Evolutionary conservation across 2,329 filamentous ascomycete genomes (phyloP), one percentile per base, ranked within the genome.

Genomic region (Lachnum nothofagi): DNA sequence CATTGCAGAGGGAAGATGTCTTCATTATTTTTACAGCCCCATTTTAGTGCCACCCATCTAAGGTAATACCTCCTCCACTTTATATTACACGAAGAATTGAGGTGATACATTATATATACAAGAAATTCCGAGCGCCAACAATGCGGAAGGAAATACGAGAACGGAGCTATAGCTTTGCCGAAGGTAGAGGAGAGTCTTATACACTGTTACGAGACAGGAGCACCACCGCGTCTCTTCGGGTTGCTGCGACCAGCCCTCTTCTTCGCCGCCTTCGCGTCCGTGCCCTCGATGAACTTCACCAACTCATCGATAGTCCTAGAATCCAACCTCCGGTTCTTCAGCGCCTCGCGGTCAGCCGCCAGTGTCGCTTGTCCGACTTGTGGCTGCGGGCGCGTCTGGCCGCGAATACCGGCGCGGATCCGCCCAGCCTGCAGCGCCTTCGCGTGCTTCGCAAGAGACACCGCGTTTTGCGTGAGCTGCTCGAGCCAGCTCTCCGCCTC

Each of bases 401-500:
- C 63, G 47, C 81, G 78, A 57, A 91, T 84, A 40, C 78, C 79
- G 7, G 85, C 78, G 52, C 84, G 82, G 37, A 91, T 76, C 52
- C 86, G 80, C 48, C 85, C 82, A 41, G 83, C 82, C 68, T 93
- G 84, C 31, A 88, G 76, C 56, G 93, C 87, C 72, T 95, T 95
- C 52, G 88, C 86, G 63, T 95, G 90, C 74, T 94, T 96, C 43
- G 91, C 91, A 58, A 97, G 90, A 27, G 83, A 86, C 34, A 98
- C 93, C 38, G 93, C 93, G 63, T 94, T 96, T 69, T 94, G 88
- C 0, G 91, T 97, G 51, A 98, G 80, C 69, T 95, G 91, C 70
- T 95, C 89, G 20, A 97, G 80, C 93, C 93, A 98, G 64, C 81
- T 88, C 73, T 95, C 91, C 2, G 93, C 91, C 68, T 98, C 93